Evolutionary conservation across 73 alveolate species (phyloP).

Genomic region (Symbiodinium natans): DNA sequence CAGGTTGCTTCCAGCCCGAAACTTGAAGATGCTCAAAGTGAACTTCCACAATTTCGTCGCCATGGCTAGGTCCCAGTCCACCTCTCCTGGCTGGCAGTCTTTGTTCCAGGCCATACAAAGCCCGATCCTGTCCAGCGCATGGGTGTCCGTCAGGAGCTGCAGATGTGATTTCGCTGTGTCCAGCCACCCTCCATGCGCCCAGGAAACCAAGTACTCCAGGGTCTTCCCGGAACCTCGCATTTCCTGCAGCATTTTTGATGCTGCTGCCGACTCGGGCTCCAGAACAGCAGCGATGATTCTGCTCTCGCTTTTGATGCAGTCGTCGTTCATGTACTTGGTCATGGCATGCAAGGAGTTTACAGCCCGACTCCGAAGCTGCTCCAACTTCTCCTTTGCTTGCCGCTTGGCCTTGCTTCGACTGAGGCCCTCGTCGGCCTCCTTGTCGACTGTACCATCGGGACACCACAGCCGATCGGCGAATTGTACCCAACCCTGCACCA

Average conservation of each 20-base stretch:
- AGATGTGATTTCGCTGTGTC: neutral
- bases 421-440: neutral
- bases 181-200: neutral
- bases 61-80: neutral
- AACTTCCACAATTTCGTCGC: neutral
- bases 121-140: neutral
- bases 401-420: neutral
- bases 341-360: neutral
- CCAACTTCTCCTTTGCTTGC: neutral
- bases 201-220: neutral
- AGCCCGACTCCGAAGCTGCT: neutral
- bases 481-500: neutral
- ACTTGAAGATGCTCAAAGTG: neutral
- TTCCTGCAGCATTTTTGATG: neutral
- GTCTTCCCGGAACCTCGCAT: neutral
- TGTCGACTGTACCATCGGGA: neutral
- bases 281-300: neutral
- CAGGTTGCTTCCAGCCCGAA: neutral
- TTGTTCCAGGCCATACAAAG: neutral
- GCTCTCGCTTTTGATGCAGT: neutral
- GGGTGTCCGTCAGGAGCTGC: neutral
- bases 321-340: constrained; percentile 16
- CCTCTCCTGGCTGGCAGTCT: neutral
- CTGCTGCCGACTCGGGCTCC: neutral
- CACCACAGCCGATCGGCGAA: constrained; percentile 14